Evolutionary conservation across 768 basidiomycete species (phyloP), one percentile per base, ranked within the genome.

Genomic region (Leucogyrophana mollusca): DNA sequence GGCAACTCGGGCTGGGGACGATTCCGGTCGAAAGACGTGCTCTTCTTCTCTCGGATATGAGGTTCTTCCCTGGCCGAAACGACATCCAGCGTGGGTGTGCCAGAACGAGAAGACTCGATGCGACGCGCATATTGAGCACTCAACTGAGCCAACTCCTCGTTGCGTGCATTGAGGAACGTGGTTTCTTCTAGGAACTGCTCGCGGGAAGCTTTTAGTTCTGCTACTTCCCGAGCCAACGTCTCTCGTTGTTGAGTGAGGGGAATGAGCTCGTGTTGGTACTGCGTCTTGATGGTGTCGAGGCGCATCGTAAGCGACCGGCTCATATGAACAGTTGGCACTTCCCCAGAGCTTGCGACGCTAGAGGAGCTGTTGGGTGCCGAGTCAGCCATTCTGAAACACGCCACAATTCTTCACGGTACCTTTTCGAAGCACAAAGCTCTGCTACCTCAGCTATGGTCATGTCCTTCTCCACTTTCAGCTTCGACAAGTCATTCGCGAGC

Each of bases 371-470:
- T 40, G 47, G 41, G 22, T 34, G 36, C 27, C 16, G 2, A 21
- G 42, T 61, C 45, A 67, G 51, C 50, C n/a, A n/a, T 30, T 38
- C 25, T 18, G 9, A 39, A 25, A 37, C 53, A 46, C 52, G 30
- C 40, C 11, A 22, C 45, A 18, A 14, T 37, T 40, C 40, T 11
- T 35, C 16, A 4, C 14, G 75, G 40, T 55, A 94, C 93, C 78
- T 82, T 60, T 82, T 89, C 0, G 78, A 78, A 16, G 78, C 80
- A 16, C 83, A 79, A 25, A 99, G 73, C 67, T 97, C 94, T 59
- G 95, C 94, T 30, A 98, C 82, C 64, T 99, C 95, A 1, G 93
- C 94, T 47, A 97, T 67, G 9, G 90, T 80, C 71, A 98, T 80
- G 56, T 98, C 96, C 23, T 95, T 77, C 64, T 99, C 90, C 0